Base-by-base conservation (phyloP, 768 basidiomycete genomes). In the Rhizopogon sp. region DNA sequence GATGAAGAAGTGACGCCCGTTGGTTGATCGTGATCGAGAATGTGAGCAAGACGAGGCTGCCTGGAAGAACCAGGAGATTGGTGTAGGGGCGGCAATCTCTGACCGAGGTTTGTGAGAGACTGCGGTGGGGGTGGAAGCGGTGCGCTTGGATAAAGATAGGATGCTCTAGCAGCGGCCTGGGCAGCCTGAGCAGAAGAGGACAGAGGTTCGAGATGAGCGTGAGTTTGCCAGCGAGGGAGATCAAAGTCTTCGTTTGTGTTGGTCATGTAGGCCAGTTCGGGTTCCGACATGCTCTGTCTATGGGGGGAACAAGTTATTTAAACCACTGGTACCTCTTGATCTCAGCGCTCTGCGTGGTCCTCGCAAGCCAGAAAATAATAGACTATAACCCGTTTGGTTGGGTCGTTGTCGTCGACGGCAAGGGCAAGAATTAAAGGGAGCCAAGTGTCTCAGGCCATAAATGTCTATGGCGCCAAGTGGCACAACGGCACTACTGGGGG, bases 181-280 rank as follows among this genome's bases (percentile, higher is more conserved):
- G 84, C 82, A 10, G 83, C 74, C 71, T 85, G 84, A 0, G 83
- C 79, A 22, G 84, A 76, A 72, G 84, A 87, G 6, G 77, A 75
- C 57, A 78, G 71, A 51, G 74, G 64, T 68, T 79, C 77, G 64
- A 73, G 66, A 42, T 70, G 67, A 35, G 72, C 65, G 65, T 76
- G 77, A 13, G 78, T 75, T 60, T 76, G 77, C 79, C 78, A 80
- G 64, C 79, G 79, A 58, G 80, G 79, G 55, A 81, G 79, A 69
- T 89, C 88, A 74, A 88, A 91, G 74, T 82, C 83, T 76, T 90
- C 87, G 84, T 88, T 87, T 65, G 83, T 72, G 76, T 81, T 82
- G 74, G 79, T 76, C 76, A 88, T 87, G 81, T 84, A 87, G 62
- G 77, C 79, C 56, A 84, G 79, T 75, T 87, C 84, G 68, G 84